phyloP scores from a whole-genome alignment of 768 basidiomycete genomes.

The Lentinus tigrinus region DNA sequence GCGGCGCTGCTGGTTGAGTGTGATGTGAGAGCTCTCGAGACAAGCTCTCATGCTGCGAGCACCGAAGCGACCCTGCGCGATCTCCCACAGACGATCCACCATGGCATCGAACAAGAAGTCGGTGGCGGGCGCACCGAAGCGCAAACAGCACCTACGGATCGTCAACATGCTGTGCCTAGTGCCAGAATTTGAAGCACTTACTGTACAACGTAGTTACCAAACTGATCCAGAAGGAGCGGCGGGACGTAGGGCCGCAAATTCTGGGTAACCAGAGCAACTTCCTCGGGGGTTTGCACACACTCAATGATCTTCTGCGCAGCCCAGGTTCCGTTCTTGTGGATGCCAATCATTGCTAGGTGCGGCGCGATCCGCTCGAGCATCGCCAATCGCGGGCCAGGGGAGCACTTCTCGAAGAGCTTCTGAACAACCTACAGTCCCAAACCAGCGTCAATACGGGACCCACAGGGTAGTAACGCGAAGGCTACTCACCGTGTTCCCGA shows the following conservation, averaged over 20 bases:
- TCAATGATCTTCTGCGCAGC: constrained; percentile 99
- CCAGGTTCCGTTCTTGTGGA: constrained; percentile 99
- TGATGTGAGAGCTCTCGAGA: constrained; percentile 87
- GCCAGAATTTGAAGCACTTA: constrained; percentile 38
- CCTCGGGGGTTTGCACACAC: constrained; percentile 85
- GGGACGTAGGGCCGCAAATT: constrained; percentile 90
- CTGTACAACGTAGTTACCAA: constrained; percentile 93
- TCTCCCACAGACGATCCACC: constrained; percentile 97
- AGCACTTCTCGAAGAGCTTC: constrained; percentile 93
- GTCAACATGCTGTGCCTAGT: constrained; percentile 1
- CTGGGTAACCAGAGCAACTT: constrained; percentile 79
- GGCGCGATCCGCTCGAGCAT: constrained; percentile 95
- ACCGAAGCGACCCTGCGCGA: constrained; percentile 96
- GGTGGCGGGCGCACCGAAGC: constrained; percentile 85
- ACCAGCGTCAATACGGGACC: background rate
- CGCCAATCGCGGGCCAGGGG: constrained; percentile 69
- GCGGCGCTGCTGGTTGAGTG: constrained; percentile 87
- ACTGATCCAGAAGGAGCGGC: constrained; percentile 90
- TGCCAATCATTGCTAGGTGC: constrained; percentile 94
- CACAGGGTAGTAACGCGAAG: background rate
- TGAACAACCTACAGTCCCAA: constrained; percentile 74
- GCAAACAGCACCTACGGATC: constrained; percentile 73
- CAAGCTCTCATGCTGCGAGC: constrained; percentile 98
- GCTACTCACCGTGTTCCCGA: constrained; percentile 86
- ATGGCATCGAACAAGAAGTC: constrained; percentile 99